A percentile compares a stretch with the other conserved stretches of the same genome.
These are phyloP conservation scores for Parathielavia hyrcaniae DNA, from an alignment of 495 filamentous ascomycete species.

Conservation along the genomic window DNA sequence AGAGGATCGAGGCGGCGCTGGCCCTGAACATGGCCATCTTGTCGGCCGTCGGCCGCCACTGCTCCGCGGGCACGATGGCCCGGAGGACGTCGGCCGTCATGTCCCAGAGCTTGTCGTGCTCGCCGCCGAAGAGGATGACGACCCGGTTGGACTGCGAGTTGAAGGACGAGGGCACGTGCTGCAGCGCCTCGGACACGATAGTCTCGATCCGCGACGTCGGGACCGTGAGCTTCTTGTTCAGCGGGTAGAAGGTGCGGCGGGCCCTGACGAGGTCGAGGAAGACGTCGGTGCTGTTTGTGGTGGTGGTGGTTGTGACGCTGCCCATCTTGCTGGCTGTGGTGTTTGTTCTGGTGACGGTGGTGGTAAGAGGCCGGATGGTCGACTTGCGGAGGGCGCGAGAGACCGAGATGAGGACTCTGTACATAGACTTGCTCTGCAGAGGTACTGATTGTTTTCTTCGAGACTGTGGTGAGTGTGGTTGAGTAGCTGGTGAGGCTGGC, in stretches of 20 bases:
- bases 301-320: slow-evolving; percentile 8
- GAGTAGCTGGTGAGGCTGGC: not conserved
- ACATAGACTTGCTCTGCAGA: not conserved
- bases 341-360: slow-evolving; percentile 2
- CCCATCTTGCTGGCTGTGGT: slow-evolving; percentile 21
- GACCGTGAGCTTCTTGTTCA: slow-evolving; percentile 51
- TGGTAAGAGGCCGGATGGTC: not conserved
- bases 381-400: slow-evolving; percentile 1
- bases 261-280: slow-evolving; percentile 50
- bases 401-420: not conserved
- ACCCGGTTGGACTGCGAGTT: slow-evolving; percentile 60
- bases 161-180: slow-evolving; percentile 55
- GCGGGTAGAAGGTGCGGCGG: slow-evolving; percentile 55
- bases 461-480: not conserved
- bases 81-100: slow-evolving; percentile 49
- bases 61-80: slow-evolving; percentile 50
- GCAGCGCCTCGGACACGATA: slow-evolving; percentile 49
- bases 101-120: slow-evolving; percentile 62
- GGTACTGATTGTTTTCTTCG: not conserved
- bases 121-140: slow-evolving; percentile 54
- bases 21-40: slow-evolving; percentile 49
- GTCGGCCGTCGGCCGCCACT: slow-evolving; percentile 43
- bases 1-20: slow-evolving; percentile 57
- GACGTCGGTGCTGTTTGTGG: slow-evolving; percentile 29
- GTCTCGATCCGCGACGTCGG: slow-evolving; percentile 48